Conservation (phyloP, 163 green algal genomes). For the Volvox carteri region DNA sequence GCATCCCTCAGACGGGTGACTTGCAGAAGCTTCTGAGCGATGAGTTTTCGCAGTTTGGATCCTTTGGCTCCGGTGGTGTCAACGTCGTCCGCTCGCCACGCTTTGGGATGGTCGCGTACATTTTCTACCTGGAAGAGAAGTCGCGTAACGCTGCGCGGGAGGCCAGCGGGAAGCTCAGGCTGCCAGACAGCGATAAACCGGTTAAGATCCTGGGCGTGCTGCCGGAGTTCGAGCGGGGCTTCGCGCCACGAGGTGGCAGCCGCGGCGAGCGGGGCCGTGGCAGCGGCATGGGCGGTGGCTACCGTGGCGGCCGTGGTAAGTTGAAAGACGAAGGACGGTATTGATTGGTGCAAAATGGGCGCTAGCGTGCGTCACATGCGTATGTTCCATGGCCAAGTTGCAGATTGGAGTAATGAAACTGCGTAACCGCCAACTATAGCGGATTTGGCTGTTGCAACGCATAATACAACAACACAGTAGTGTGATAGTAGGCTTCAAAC, state of each 20-base stretch:
- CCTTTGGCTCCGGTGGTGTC: slow-evolving; percentile 11
- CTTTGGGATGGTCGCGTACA: slow-evolving; percentile 51
- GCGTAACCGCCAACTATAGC: too few relatives aligned
- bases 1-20: slow-evolving; percentile 32
- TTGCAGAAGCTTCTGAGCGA: slow-evolving; percentile 25
- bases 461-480: too few relatives aligned
- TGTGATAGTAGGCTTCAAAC: too few relatives aligned
- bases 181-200: slow-evolving; percentile 28
- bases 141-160: slow-evolving; percentile 23
- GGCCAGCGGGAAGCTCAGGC: slow-evolving; percentile 39
- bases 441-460: too few relatives aligned
- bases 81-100: slow-evolving; percentile 49
- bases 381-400: too few relatives aligned
- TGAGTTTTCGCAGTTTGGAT: slow-evolving; percentile 36
- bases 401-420: too few relatives aligned
- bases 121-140: slow-evolving; percentile 38
- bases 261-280: slow-evolving; percentile 41
- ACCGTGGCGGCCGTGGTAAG: slow-evolving; percentile 32
- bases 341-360: too few relatives aligned
- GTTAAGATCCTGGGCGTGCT: slow-evolving; percentile 38
- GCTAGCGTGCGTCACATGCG: too few relatives aligned
- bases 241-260: slow-evolving; percentile 30
- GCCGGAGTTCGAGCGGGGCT: slow-evolving; percentile 45
- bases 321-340: too few relatives aligned
- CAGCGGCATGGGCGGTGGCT: slow-evolving; percentile 28